phyloP scores from a whole-genome alignment of 257 asterid genomes.

The Gentiana macrophylla region DNA sequence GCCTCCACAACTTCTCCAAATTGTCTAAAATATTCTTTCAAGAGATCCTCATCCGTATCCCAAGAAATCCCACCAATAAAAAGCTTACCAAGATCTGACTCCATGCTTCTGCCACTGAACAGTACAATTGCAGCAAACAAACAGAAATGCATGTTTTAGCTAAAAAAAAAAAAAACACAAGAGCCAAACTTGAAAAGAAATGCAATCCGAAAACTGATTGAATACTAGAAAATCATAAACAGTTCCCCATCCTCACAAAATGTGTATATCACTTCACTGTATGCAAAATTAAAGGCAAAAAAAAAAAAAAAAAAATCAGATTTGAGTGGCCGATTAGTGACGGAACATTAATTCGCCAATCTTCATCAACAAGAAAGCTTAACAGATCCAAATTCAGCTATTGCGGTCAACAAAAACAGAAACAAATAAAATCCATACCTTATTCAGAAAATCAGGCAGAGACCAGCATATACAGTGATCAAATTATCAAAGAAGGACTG shows the following conservation, averaged over 20 bases:
- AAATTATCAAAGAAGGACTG: conserved; percentile 28
- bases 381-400: conserved; percentile 37
- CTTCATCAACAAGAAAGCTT: conserved; percentile 20
- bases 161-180: conserved; percentile 8
- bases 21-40: conserved; percentile 53
- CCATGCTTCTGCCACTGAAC: conserved; percentile 40
- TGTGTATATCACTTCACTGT: conserved; percentile 12
- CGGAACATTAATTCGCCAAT: conserved; percentile 6
- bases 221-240: conserved; percentile 2
- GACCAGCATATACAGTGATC: conserved; percentile 49
- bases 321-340: conserved; percentile 11
- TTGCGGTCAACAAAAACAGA: background rate
- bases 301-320: conserved; percentile 1
- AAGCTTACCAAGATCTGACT: conserved; percentile 72
- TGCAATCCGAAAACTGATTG: background rate
- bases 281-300: conserved; percentile 1
- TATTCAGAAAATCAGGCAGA: conserved; percentile 63
- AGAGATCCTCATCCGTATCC: conserved; percentile 86
- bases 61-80: conserved; percentile 93
- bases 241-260: background rate
- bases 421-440: conserved; percentile 29
- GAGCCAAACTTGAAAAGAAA: conserved; percentile 1
- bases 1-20: conserved; percentile 78
- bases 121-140: conserved; percentile 11
- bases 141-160: conserved; percentile 3